Evolutionary conservation across 805 yeast species (phyloP).

Genomic region (Saccharomycopsis fermentans): DNA sequence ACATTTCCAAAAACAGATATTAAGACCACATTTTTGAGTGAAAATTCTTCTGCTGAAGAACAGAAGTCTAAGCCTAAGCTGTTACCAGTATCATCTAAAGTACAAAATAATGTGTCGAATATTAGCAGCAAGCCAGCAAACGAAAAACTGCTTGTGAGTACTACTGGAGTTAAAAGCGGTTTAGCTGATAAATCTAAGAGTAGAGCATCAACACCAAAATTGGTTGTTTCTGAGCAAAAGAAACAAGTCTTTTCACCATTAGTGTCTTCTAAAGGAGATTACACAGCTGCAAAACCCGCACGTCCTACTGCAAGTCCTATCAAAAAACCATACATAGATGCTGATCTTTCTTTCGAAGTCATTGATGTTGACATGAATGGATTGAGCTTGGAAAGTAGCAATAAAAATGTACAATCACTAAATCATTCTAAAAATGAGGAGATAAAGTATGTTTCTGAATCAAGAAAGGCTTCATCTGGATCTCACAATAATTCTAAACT

Average conservation of each 20-base stretch:
- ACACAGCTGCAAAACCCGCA: neutral
- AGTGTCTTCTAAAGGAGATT: neutral
- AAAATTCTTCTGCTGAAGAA: neutral
- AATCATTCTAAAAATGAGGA: neutral
- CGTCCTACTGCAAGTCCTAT: neutral
- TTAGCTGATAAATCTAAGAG: neutral
- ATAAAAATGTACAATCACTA: neutral
- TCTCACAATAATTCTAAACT: neutral
- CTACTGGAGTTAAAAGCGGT: neutral
- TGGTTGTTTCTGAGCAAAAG: neutral
- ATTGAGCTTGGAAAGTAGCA: neutral
- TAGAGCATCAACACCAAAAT: neutral
- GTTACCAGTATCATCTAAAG: neutral
- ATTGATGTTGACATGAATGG: constrained; percentile 17
- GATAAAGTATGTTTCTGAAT: neutral
- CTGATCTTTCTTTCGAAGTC: constrained; percentile 12
- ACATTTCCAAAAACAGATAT: neutral
- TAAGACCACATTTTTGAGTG: neutral
- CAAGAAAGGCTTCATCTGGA: neutral
- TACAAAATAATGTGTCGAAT: neutral
- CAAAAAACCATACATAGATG: neutral
- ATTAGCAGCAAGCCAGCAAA: neutral
- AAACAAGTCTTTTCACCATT: neutral
- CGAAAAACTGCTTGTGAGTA: neutral
- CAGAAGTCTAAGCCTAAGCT: neutral